Evolutionary conservation across 306 rosid species (phyloP), one percentile per base, ranked within the genome.

Genomic region (Sicyos edulis): DNA sequence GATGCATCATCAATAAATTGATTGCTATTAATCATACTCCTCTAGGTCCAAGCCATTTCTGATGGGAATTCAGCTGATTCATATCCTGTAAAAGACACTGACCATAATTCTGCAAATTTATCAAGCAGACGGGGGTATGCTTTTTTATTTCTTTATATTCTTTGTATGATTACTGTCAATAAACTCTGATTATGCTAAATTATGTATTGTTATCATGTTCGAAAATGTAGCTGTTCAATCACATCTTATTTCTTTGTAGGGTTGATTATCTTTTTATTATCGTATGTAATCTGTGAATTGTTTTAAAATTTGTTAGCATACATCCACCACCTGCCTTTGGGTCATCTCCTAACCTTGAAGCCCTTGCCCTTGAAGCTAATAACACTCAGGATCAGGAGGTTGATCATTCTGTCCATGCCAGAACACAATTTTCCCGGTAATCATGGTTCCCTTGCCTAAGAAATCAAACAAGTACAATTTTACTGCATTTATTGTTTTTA

Each of bases 301-400:
- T 61, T 80, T 75, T 80, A 75, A 56, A 16, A 57, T 70, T 64
- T 85, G 44, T 74, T 78, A 86, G 97, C 78, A 65, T 87, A 68
- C 97, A 85, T 78, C 99, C 99, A 71, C 97, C 97, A 56, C 99
- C 99, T 86, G 95, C 99, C 47, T 95, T 95, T 74, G 99, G 99
- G 54, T 95, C 99, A 69, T 95, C 96, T 74, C 96, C 96, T 74
- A 95, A 91, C 85, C 97, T 95, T 42, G 99, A 91, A 84, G 99
- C 96, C 71, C 87, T 91, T 53, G 92, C 91, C 74, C 96, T 89
- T 76, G 95, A 86, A 73, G 89, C 85, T 75, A 83, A 70, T 73
- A 74, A 77, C 12, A 60, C 79, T 68, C 80, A 81, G 75, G 92
- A 72, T 76, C 70, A 78, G 20, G 92, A 84, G 69, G 96, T 73